Conservation (phyloP, 495 filamentous ascomycete species). For the Penicillium coprophilum region DNA sequence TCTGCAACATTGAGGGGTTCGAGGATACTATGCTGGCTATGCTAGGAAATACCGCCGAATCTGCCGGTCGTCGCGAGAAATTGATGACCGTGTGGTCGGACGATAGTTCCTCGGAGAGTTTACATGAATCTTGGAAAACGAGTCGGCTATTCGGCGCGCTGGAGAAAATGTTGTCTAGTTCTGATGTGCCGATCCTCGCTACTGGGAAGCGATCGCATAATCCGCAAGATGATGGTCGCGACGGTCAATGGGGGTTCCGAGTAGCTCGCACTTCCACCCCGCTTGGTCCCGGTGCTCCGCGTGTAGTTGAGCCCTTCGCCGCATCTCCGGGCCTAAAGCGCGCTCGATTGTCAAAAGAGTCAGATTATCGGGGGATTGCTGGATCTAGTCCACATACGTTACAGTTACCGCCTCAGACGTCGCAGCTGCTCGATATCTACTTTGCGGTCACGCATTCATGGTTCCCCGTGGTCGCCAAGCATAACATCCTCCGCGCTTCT, state of each 20-base stretch:
- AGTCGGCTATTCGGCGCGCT: slow-evolving; percentile 54
- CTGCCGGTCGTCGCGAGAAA: slow-evolving; percentile 30
- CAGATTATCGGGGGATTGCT: slow-evolving; percentile 15
- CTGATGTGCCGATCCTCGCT: slow-evolving; percentile 22
- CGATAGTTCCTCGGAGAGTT: slow-evolving; percentile 48
- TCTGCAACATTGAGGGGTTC: slow-evolving; percentile 50
- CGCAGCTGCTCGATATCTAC: slow-evolving; percentile 67
- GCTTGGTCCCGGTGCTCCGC: slow-evolving; percentile 31
- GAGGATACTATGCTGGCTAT: slow-evolving; percentile 49
- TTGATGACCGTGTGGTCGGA: slow-evolving; percentile 52
- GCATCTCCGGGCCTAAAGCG: slow-evolving; percentile 34
- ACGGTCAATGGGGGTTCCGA: slow-evolving; percentile 40
- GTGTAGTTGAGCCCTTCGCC: slow-evolving; percentile 30
- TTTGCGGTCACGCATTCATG: slow-evolving; percentile 72
- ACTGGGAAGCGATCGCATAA: slow-evolving; percentile 42
- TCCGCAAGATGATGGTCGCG: slow-evolving; percentile 29
- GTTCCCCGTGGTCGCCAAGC: slow-evolving; percentile 71
- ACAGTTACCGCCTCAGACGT: slow-evolving; percentile 59
- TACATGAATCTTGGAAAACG: slow-evolving; percentile 59
- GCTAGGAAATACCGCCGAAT: slow-evolving; percentile 41
- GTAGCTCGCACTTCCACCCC: slow-evolving; percentile 34
- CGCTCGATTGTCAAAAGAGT: slow-evolving; percentile 24
- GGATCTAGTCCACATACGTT: slow-evolving; percentile 26
- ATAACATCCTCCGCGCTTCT: slow-evolving; percentile 57
- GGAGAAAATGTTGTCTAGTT: slow-evolving; percentile 53